Evolutionary conservation across 306 rosid species (phyloP), one percentile per base, ranked within the genome.

Genomic region (Acacia confusa): DNA sequence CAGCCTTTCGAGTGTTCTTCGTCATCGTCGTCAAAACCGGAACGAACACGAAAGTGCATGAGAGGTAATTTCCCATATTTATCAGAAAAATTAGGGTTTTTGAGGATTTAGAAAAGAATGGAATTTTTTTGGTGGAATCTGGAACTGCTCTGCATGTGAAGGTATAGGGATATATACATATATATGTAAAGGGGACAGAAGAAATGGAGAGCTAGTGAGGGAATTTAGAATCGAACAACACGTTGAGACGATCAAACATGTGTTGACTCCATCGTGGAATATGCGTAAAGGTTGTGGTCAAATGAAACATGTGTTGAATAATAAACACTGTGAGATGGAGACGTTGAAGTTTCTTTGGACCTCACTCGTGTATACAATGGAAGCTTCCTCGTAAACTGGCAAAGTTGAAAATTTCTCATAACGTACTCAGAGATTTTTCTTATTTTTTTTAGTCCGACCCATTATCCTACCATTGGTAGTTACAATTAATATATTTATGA

Each of bases 41-140:
- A 17, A 85, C 69, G 20, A 63, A 30, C 9, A 28, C 82, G 41
- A 92, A 63, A 78, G 91, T 70, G 89, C 97, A 90, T 0, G 97
- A 90, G 25, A 86, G 67, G 70, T 92, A 90, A 85, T 89, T 90
- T 7, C 97, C 97, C 97, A 92, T 22, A n/a, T 25, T 3, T 0
- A 63, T 3, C 68, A 63, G 68, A 6, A 63, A 27, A 28, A 5
- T 27, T 14, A 63, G 20, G 40, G 40, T 63, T 63, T 16, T 27
- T 13, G 38, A 61, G 68, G 20, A 61, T 55, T 55, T 2, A 4
- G 3, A 1, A 7, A 20, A 61, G 19, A 30, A 30, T 64, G 12
- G 41, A 27, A 28, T 30, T 28, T 64, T 60, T 32, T 64, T 5
- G 20, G 20, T 61, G 13, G 22, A 30, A 64, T 32, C 66, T 32